These are phyloP conservation scores for Coprinellus micaceus DNA, from an alignment of 768 basidiomycete genomes.

Conservation along the genomic window DNA sequence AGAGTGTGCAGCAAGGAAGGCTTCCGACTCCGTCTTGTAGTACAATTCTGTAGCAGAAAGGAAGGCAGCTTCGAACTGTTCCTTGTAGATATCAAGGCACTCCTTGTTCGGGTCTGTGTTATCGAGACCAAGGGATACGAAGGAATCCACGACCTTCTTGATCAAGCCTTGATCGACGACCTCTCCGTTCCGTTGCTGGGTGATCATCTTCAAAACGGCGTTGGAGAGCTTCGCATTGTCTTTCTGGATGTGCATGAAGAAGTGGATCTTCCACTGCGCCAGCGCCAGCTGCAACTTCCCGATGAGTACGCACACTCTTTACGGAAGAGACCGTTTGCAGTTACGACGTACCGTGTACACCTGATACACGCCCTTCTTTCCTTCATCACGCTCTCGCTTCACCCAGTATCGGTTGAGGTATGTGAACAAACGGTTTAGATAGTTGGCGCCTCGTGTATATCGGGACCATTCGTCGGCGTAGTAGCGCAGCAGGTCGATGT, in stretches of 20 bases:
- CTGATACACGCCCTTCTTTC: constrained; percentile 90
- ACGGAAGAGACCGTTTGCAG: not conserved
- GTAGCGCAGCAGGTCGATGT: constrained; percentile 88
- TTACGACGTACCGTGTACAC: constrained; percentile 81
- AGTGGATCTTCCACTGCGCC: constrained; percentile 91
- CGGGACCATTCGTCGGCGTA: constrained; percentile 94
- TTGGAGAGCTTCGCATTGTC: constrained; percentile 79
- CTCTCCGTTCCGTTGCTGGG: constrained; percentile 93
- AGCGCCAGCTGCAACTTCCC: constrained; percentile 67
- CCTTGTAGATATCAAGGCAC: constrained; percentile 92
- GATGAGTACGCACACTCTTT: not conserved
- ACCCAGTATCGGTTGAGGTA: constrained; percentile 99
- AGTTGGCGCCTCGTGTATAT: constrained; percentile 96
- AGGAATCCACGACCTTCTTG: constrained; percentile 97
- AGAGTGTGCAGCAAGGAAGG: constrained; percentile 87
- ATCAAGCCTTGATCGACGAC: constrained; percentile 91
- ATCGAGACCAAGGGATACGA: constrained; percentile 93
- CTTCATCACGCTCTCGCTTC: constrained; percentile 96
- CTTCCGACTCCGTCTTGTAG: constrained; percentile 90
- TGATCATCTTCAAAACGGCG: constrained; percentile 85
- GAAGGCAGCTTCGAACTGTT: constrained; percentile 90
- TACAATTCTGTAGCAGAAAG: constrained; percentile 85
- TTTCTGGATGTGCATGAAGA: constrained; percentile 82
- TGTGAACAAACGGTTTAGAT: constrained; percentile 93
- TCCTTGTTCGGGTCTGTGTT: constrained; percentile 89